phyloP scores from a whole-genome alignment of 352 stramenopile species.

The Pythium periplocum region DNA sequence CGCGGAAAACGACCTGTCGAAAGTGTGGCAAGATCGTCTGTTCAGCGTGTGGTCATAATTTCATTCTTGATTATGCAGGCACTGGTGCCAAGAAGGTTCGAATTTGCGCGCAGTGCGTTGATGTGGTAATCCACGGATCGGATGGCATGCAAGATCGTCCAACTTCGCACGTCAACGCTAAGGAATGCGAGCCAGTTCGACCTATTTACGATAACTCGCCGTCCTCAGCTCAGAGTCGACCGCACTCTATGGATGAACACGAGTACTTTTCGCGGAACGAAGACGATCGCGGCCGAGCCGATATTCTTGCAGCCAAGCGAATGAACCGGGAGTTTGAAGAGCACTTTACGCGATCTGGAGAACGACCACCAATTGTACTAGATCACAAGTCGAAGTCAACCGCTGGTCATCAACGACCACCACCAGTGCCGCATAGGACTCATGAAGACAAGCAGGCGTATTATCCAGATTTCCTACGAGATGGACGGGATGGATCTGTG shows the following conservation, averaged over 20 bases:
- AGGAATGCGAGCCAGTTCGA: slow-evolving; percentile 13
- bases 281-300: slow-evolving; percentile 34
- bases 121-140: slow-evolving; percentile 26
- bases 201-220: slow-evolving; percentile 46
- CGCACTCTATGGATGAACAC: slow-evolving; percentile 45
- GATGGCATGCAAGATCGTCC: slow-evolving; percentile 1
- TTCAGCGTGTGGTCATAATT: slow-evolving; percentile 45
- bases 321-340: slow-evolving; percentile 67
- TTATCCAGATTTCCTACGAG: too few relatives aligned
- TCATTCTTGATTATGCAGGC: slow-evolving; percentile 42
- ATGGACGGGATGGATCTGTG: too few relatives aligned
- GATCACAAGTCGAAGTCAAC: too few relatives aligned
- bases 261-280: slow-evolving; percentile 55
- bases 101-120: slow-evolving; percentile 61
- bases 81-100: slow-evolving; percentile 55
- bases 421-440: too few relatives aligned
- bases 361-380: too few relatives aligned
- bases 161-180: slow-evolving; percentile 8
- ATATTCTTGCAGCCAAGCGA: slow-evolving; percentile 60
- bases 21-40: slow-evolving; percentile 78
- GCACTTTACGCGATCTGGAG: slow-evolving; percentile 23
- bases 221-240: slow-evolving; percentile 7
- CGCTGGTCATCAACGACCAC: too few relatives aligned
- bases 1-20: slow-evolving; percentile 57
- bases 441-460: too few relatives aligned